Evolutionary conservation across 305 asterid genomes (phyloP).

Genomic region (Fraxinus floribunda): DNA sequence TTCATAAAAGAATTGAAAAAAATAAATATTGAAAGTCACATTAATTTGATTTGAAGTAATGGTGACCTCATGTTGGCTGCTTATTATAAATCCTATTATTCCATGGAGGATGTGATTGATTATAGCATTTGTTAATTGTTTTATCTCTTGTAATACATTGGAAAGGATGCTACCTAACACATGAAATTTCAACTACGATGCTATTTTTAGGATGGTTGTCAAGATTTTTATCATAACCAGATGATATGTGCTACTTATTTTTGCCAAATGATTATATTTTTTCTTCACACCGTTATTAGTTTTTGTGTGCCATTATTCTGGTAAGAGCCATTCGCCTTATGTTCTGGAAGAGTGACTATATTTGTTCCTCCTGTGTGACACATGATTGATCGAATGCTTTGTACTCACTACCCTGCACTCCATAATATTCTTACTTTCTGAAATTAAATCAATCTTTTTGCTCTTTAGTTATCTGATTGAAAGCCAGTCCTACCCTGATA

Average conservation of each 20-base stretch:
- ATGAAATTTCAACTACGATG: neutral
- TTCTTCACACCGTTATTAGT: neutral
- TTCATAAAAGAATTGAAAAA: neutral
- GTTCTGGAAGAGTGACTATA: conserved; percentile 8
- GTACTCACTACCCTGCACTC: neutral
- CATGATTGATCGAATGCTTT: neutral
- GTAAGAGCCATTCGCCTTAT: neutral
- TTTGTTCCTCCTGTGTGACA: neutral
- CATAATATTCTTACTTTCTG: neutral
- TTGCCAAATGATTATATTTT: neutral
- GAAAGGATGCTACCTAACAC: neutral
- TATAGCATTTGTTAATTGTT: neutral
- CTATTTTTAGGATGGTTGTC: neutral
- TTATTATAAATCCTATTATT: neutral
- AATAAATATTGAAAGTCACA: neutral
- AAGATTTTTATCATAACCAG: neutral
- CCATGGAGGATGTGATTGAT: neutral
- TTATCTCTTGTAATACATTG: neutral
- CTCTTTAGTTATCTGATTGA: neutral
- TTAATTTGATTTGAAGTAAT: neutral
- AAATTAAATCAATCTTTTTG: neutral
- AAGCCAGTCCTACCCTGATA: neutral
- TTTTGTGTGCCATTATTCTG: neutral
- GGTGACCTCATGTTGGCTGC: neutral
- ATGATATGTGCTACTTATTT: conserved; percentile 7